phyloP scores from a whole-genome alignment of 2,329 filamentous ascomycete species.

The Raffaelea arxii region DNA sequence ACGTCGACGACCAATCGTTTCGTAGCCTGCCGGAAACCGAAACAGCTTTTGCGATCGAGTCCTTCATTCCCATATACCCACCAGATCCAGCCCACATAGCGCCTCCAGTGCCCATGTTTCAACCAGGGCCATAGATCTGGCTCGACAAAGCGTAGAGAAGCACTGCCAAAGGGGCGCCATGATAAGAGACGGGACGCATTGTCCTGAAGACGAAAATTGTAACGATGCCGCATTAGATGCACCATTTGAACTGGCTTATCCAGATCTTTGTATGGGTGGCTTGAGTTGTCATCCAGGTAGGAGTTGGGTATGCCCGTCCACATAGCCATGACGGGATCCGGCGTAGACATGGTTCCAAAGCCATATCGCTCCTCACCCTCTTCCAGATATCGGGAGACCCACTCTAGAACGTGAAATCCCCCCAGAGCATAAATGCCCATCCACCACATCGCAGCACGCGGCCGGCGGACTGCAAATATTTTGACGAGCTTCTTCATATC shows the following conservation, averaged over 20 bases:
- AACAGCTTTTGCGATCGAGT: neutral
- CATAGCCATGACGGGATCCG: neutral
- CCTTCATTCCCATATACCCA: neutral
- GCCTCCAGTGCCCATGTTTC: neutral
- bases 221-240: neutral
- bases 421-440: conserved; percentile 19
- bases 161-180: neutral
- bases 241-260: neutral
- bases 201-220: conserved; percentile 3
- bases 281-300: neutral
- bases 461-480: conserved; percentile 17
- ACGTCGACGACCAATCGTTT: neutral
- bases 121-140: conserved; percentile 5
- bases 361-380: conserved; percentile 16
- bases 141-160: neutral
- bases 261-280: neutral
- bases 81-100: conserved; percentile 3
- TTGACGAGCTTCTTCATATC: conserved; percentile 17
- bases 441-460: conserved; percentile 20
- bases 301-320: conserved; percentile 3
- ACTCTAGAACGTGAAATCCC: conserved; percentile 12
- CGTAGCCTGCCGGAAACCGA: neutral
- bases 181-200: neutral
- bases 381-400: conserved; percentile 16
- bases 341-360: conserved; percentile 3